Evolutionary conservation across 768 basidiomycete genomes (phyloP), one percentile per base, ranked within the genome.

Genomic region (Amanita polypyramis): DNA sequence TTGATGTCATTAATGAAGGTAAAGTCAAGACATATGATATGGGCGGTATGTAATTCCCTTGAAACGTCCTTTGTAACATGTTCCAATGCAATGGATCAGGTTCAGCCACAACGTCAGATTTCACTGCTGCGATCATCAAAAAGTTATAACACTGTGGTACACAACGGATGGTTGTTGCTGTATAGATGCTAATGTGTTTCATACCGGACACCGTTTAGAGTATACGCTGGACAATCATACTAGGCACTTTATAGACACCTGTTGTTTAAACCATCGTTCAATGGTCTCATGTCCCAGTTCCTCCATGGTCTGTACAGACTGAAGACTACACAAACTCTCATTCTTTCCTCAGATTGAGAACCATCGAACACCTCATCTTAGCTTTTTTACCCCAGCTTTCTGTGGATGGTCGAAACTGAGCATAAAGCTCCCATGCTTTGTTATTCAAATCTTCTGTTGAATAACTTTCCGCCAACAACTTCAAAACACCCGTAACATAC

Each of bases 21-120:
- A 85, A 88, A 63, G 79, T 95, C 62, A 78, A 85, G 63, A 99
- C 95, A 27, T 83, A 89, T 50, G 95, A 99, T 59, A 89, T 98
- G 85, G 87, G 87, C 51, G 94, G 93, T 87, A 67, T 66, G 80
- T 73, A n/a, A 6, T 38, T 9, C n/a, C 1, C 12, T 43, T 11
- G 50, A 9, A 48, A 25, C 10, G 20, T 17, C 41, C 41, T 35
- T 37, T 39, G 41, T 45, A 19, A 35, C 3, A 23, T 30, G 21
- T 30, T 59, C 47, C 54, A 43, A 29, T 30, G 20, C 19, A 15
- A 34, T 42, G 15, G 41, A 53, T 9, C 51, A 89, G 90, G 93
- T 49, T 80, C 84, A 53, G 79, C 90, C 38, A 88, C 86, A 23
- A 99, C 95, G 50, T 90, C 88, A 23, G 95, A 97, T 59, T 92